phyloP scores from a whole-genome alignment of 2,329 filamentous ascomycete genomes.

The Helotiales sp. region DNA sequence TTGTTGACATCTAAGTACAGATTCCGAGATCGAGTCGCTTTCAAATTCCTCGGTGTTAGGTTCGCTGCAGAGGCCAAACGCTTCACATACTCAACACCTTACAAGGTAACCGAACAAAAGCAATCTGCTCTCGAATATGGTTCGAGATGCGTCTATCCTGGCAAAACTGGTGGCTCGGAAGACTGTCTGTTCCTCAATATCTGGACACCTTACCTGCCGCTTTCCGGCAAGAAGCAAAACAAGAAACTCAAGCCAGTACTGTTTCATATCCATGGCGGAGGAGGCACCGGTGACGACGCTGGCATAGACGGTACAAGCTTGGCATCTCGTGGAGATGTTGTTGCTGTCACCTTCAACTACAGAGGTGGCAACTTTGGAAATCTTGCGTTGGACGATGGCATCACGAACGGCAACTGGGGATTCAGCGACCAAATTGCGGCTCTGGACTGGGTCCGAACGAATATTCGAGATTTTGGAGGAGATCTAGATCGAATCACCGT shows the following conservation, averaged over 20 bases:
- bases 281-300: conserved; percentile 36
- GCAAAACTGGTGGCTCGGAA: conserved; percentile 39
- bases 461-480: conserved; percentile 45
- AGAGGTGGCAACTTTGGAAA: conserved; percentile 51
- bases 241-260: conserved; percentile 42
- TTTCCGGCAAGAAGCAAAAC: neutral
- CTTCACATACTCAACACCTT: conserved; percentile 48
- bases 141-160: conserved; percentile 50
- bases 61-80: conserved; percentile 31
- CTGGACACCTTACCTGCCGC: conserved; percentile 53
- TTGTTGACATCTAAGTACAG: neutral
- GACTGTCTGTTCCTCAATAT: conserved; percentile 64
- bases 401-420: conserved; percentile 51
- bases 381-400: conserved; percentile 52
- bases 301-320: conserved; percentile 31
- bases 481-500: conserved; percentile 43
- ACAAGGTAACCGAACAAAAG: conserved; percentile 48
- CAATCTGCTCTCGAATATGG: conserved; percentile 51
- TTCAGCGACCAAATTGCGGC: conserved; percentile 47
- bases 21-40: conserved; percentile 54
- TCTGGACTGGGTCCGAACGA: conserved; percentile 42
- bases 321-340: conserved; percentile 33
- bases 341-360: conserved; percentile 47
- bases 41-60: conserved; percentile 38
- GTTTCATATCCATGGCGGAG: conserved; percentile 35